phyloP scores from a whole-genome alignment of 164 flowering plant genomes.

The Aristolochia fimbriata region DNA sequence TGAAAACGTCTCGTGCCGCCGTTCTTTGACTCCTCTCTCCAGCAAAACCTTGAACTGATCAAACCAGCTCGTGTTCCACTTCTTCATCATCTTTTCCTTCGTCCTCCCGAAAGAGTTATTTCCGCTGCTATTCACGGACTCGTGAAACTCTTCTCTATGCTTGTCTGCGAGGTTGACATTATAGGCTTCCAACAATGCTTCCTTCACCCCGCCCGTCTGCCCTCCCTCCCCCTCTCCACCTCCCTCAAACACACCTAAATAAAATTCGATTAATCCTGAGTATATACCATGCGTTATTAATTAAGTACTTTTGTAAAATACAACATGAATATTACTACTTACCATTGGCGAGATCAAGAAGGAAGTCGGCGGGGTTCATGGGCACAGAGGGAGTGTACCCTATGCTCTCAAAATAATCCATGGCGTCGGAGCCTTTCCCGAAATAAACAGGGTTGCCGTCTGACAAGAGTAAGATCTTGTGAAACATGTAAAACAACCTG shows the following conservation, averaged over 20 bases:
- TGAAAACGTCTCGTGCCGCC: slow-evolving; percentile 13
- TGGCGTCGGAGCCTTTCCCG: slow-evolving; percentile 45
- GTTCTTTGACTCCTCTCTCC: slow-evolving; percentile 11
- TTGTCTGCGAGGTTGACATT: background rate
- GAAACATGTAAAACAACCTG: slow-evolving; percentile 60
- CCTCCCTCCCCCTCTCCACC: background rate
- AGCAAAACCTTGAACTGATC: slow-evolving; percentile 12
- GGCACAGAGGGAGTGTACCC: slow-evolving; percentile 45
- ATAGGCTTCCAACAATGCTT: slow-evolving; percentile 4
- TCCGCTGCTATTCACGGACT: background rate
- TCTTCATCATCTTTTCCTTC: background rate
- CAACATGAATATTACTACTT: no score
- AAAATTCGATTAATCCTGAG: background rate
- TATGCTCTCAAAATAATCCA: slow-evolving; percentile 53
- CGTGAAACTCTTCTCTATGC: background rate
- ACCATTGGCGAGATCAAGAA: slow-evolving; percentile 85
- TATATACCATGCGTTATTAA: no score
- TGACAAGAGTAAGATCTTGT: slow-evolving; percentile 53
- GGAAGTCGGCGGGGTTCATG: slow-evolving; percentile 76
- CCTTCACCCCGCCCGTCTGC: background rate
- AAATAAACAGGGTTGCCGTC: slow-evolving; percentile 59
- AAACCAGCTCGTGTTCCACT: slow-evolving; percentile 35
- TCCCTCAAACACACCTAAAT: background rate
- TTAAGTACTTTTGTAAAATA: no score
- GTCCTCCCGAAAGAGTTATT: background rate